These are phyloP conservation scores for Thraustotheca clavata DNA, from an alignment of 352 stramenopile species.

Conservation along the genomic window DNA sequence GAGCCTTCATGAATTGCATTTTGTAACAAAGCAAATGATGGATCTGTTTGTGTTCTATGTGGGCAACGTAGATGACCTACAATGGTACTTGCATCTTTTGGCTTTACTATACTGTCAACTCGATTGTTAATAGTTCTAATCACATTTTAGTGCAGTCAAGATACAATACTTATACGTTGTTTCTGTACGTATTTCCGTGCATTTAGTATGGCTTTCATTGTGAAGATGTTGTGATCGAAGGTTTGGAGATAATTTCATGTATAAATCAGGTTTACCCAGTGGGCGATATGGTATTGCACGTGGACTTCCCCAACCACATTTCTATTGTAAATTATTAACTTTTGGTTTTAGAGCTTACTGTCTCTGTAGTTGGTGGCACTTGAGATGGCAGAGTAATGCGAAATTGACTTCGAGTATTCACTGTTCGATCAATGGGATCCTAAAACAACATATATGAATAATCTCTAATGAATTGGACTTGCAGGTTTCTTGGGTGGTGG, in stretches of 20 bases:
- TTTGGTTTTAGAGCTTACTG: constrained; percentile 12
- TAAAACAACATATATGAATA: not conserved
- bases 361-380: not conserved
- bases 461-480: not conserved
- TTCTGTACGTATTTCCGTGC: not conserved
- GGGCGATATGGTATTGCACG: constrained; percentile 59
- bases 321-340: not conserved
- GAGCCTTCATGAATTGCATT: constrained; percentile 45
- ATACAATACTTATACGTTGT: not conserved
- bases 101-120: not conserved
- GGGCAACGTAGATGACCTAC: constrained; percentile 23
- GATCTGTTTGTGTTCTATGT: constrained; percentile 25
- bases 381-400: constrained; percentile 34
- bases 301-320: constrained; percentile 51
- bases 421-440: constrained; percentile 30
- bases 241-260: constrained; percentile 54
- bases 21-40: constrained; percentile 41
- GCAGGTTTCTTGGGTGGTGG: not conserved
- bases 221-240: constrained; percentile 31
- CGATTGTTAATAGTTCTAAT: no score
- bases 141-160: constrained; percentile 46
- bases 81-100: not conserved
- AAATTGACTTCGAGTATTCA: constrained; percentile 45
- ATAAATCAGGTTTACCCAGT: constrained; percentile 53
- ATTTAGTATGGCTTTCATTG: constrained; percentile 30